Evolutionary conservation across 192 early-diverging fungal genomes (phyloP).

Genomic region (Dissophora ornata): DNA sequence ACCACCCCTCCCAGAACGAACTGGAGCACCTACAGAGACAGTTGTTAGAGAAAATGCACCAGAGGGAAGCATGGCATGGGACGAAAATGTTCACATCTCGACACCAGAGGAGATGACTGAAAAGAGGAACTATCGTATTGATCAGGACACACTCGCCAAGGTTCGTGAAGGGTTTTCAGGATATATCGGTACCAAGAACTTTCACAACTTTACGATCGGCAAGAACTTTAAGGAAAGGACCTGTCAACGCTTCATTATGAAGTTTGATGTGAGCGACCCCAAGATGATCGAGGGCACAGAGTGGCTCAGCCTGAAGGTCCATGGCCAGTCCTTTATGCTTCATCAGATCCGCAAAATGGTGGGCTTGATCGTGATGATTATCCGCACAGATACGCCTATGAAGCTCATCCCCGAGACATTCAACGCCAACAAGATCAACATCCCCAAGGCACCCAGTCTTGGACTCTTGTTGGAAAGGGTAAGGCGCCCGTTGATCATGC

Average conservation of each 20-base stretch:
- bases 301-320: conserved; percentile 93
- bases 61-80: conserved; percentile 48
- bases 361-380: conserved; percentile 85
- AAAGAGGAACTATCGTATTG: conserved; percentile 75
- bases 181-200: conserved; percentile 93
- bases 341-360: conserved; percentile 99
- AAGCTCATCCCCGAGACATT: conserved; percentile 77
- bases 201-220: conserved; percentile 94
- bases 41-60: conserved; percentile 23
- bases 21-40: neutral
- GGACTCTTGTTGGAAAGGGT: conserved; percentile 90
- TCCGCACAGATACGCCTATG: conserved; percentile 78
- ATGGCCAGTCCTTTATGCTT: conserved; percentile 98
- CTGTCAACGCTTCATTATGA: conserved; percentile 85
- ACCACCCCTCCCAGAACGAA: conserved; percentile 26
- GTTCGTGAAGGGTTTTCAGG: conserved; percentile 73
- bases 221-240: conserved; percentile 80
- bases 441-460: conserved; percentile 95
- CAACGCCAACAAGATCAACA: conserved; percentile 79
- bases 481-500: neutral
- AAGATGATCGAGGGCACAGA: conserved; percentile 76
- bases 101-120: conserved; percentile 70
- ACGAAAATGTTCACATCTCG: conserved; percentile 48
- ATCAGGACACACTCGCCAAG: conserved; percentile 67
- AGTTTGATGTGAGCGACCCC: conserved; percentile 79